Evolutionary conservation across 331 rosid species (phyloP).

Genomic region (Saraca asoca): DNA sequence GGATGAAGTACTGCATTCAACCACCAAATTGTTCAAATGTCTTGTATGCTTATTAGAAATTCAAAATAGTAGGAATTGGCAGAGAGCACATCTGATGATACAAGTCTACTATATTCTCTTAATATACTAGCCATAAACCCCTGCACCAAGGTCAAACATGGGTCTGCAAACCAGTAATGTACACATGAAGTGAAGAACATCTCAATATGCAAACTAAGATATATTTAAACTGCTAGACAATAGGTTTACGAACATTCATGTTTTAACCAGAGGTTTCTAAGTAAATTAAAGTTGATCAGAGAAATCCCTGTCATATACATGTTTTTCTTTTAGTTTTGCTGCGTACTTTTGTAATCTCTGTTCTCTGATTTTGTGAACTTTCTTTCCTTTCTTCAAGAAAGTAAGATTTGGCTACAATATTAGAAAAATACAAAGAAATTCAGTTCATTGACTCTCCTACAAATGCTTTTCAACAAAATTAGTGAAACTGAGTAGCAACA

Average conservation of each 20-base stretch:
- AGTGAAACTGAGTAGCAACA: not conserved
- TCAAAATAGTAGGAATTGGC: not conserved
- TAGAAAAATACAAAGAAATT: not conserved
- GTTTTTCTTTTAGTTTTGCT: too few relatives aligned
- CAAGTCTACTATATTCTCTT: not conserved
- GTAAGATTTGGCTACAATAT: too few relatives aligned
- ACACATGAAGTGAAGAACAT: not conserved
- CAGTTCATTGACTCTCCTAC: slow-evolving; percentile 10
- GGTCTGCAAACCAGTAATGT: not conserved
- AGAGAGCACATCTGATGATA: not conserved
- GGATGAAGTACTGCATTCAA: slow-evolving; percentile 10
- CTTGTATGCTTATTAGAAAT: not conserved
- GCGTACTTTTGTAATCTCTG: too few relatives aligned
- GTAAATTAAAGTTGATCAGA: not conserved
- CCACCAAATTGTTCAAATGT: not conserved
- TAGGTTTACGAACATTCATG: not conserved
- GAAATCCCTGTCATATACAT: not conserved
- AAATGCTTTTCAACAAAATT: not conserved
- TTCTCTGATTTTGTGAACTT: too few relatives aligned
- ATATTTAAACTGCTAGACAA: not conserved
- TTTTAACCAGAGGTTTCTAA: not conserved
- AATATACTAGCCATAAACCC: not conserved
- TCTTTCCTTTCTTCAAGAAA: too few relatives aligned
- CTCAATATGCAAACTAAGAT: not conserved
- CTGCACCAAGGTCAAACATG: not conserved